These are phyloP conservation scores for Coemansia aciculifera DNA, from an alignment of 192 early-diverging fungal genomes.

Conservation along the genomic window DNA sequence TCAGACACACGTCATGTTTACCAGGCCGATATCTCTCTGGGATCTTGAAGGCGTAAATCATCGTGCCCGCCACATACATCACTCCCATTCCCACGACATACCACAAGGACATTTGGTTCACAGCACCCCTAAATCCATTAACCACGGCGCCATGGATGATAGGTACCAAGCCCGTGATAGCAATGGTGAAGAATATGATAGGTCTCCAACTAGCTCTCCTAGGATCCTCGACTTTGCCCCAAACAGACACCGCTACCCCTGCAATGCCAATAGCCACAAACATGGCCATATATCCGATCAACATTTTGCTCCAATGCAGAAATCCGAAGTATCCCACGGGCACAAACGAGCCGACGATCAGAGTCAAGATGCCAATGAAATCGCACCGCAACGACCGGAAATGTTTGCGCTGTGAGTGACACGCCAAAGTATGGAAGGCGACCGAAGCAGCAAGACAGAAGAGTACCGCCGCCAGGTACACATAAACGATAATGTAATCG, in stretches of 20 bases:
- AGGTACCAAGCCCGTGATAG: conserved; percentile 76
- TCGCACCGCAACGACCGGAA: conserved; percentile 68
- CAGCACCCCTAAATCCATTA: conserved; percentile 62
- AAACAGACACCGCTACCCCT: conserved; percentile 63
- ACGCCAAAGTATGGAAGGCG: conserved; percentile 77
- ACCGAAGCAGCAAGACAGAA: conserved; percentile 77
- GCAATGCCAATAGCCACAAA: conserved; percentile 65
- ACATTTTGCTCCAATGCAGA: conserved; percentile 55
- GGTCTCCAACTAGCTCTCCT: conserved; percentile 75
- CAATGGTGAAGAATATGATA: conserved; percentile 74
- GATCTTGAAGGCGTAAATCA: conserved; percentile 78
- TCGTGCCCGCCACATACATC: conserved; percentile 78
- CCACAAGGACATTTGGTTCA: conserved; percentile 62
- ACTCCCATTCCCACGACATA: conserved; percentile 69
- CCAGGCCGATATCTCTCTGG: conserved; percentile 87
- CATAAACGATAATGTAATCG: conserved; percentile 71
- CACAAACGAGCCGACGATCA: conserved; percentile 67
- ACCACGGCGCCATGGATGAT: conserved; percentile 66
- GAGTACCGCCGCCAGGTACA: conserved; percentile 77
- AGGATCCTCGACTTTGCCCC: conserved; percentile 68
- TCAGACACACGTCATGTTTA: conserved; percentile 72
- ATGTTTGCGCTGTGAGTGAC: conserved; percentile 67
- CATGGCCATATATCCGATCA: conserved; percentile 61
- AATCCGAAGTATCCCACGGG: conserved; percentile 58
- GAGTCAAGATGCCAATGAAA: conserved; percentile 85